These are phyloP conservation scores for Dimargaris cristalligena DNA, from an alignment of 192 early-diverging fungal species.

Conservation along the genomic window DNA sequence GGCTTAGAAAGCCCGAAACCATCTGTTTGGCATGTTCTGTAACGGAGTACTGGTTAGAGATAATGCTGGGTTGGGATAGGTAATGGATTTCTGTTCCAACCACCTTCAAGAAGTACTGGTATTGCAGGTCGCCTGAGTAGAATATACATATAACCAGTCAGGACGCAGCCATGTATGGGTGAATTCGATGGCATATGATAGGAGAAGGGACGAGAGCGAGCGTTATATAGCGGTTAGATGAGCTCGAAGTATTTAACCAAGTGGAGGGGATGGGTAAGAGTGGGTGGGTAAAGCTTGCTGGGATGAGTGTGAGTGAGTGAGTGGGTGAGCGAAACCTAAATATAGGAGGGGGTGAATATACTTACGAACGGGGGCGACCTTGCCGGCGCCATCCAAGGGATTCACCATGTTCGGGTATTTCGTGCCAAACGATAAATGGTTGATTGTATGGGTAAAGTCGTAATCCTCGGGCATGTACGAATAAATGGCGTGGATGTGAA, in stretches of 20 bases:
- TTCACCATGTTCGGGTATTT: constrained; percentile 27
- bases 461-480: constrained; percentile 32
- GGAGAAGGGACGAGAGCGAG: no score
- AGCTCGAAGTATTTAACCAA: no score
- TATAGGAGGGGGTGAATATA: background rate
- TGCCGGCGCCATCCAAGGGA: constrained; percentile 45
- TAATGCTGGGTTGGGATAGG: constrained; percentile 44
- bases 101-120: constrained; percentile 89
- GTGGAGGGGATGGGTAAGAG: no score
- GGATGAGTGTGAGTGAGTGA: no score
- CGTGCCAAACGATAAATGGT: constrained; percentile 68
- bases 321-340: background rate
- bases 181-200: no score
- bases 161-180: no score
- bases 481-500: constrained; percentile 21
- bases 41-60: constrained; percentile 88
- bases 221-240: no score
- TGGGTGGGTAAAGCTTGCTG: no score
- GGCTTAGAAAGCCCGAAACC: background rate
- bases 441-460: constrained; percentile 69
- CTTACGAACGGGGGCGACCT: constrained; percentile 32
- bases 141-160: no score
- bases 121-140: constrained; percentile 47
- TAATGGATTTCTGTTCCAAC: constrained; percentile 70
- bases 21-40: constrained; percentile 50